These are phyloP conservation scores for Cercophora sp. DNA, from an alignment of 495 filamentous ascomycete species.

Conservation along the genomic window DNA sequence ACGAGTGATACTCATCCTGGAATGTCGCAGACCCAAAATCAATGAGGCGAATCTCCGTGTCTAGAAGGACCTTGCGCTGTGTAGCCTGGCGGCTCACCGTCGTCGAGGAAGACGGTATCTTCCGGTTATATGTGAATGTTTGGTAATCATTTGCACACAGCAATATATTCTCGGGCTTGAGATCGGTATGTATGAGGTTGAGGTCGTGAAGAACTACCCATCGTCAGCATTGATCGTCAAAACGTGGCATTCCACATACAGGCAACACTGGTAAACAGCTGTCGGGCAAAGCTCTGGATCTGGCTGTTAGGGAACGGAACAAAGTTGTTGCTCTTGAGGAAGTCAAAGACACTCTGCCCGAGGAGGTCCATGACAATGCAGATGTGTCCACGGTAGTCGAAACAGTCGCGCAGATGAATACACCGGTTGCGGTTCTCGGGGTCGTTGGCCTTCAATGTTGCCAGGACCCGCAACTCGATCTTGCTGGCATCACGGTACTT, in stretches of 20 bases:
- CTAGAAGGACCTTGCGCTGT: slow-evolving; percentile 81
- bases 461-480: slow-evolving; percentile 89
- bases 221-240: slow-evolving; percentile 22
- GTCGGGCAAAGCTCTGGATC: slow-evolving; percentile 93
- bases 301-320: slow-evolving; percentile 98
- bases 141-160: slow-evolving; percentile 87
- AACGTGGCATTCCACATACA: slow-evolving; percentile 58
- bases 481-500: slow-evolving; percentile 97
- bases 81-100: slow-evolving; percentile 72
- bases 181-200: slow-evolving; percentile 95
- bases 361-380: slow-evolving; percentile 98
- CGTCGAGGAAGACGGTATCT: slow-evolving; percentile 86
- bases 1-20: slow-evolving; percentile 97
- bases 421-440: slow-evolving; percentile 89
- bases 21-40: slow-evolving; percentile 98
- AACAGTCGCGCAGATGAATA: slow-evolving; percentile 95
- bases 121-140: slow-evolving; percentile 93
- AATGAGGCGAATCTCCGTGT: slow-evolving; percentile 94
- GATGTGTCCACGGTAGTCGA: slow-evolving; percentile 96
- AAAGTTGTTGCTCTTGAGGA: slow-evolving; percentile 89
- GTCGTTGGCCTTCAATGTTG: slow-evolving; percentile 87
- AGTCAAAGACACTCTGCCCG: slow-evolving; percentile 97
- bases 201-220: slow-evolving; percentile 85
- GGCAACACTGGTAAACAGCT: slow-evolving; percentile 95
- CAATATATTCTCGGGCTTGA: slow-evolving; percentile 98